Conservation (phyloP, 441 rosid genomes). For the Raphanus hybrid region DNA sequence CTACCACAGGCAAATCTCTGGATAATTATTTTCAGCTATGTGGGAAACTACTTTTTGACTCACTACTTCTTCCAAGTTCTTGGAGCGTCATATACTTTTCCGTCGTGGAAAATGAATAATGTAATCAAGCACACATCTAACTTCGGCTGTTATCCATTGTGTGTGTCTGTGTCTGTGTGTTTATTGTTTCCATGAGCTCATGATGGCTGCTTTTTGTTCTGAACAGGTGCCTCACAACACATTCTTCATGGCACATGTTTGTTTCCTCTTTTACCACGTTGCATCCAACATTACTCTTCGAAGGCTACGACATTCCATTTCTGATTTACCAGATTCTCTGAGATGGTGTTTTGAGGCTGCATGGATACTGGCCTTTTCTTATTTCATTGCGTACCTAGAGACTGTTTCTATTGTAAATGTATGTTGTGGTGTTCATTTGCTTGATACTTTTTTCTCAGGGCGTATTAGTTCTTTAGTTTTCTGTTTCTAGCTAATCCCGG, state of each 20-base stretch:
- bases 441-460: background rate
- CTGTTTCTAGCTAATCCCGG: slow-evolving; percentile 15
- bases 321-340: slow-evolving; percentile 71
- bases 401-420: slow-evolving; percentile 89
- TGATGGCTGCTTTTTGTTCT: slow-evolving; percentile 26
- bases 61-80: slow-evolving; percentile 95
- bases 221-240: slow-evolving; percentile 95
- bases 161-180: background rate
- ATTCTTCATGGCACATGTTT: slow-evolving; percentile 88
- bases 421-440: slow-evolving; percentile 39
- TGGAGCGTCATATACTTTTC: slow-evolving; percentile 98
- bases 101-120: slow-evolving; percentile 98
- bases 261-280: slow-evolving; percentile 96
- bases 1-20: slow-evolving; percentile 83
- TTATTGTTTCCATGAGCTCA: slow-evolving; percentile 22
- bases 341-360: slow-evolving; percentile 75
- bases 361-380: slow-evolving; percentile 88
- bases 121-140: slow-evolving; percentile 52
- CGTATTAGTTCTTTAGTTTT: background rate
- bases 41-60: slow-evolving; percentile 98
- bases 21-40: slow-evolving; percentile 91
- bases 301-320: slow-evolving; percentile 64
- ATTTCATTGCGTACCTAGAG: slow-evolving; percentile 94
- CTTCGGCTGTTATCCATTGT: background rate
- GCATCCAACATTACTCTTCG: slow-evolving; percentile 86